These are phyloP conservation scores for Penicillium desertorum DNA, from an alignment of 495 filamentous ascomycete genomes.

Conservation along the genomic window DNA sequence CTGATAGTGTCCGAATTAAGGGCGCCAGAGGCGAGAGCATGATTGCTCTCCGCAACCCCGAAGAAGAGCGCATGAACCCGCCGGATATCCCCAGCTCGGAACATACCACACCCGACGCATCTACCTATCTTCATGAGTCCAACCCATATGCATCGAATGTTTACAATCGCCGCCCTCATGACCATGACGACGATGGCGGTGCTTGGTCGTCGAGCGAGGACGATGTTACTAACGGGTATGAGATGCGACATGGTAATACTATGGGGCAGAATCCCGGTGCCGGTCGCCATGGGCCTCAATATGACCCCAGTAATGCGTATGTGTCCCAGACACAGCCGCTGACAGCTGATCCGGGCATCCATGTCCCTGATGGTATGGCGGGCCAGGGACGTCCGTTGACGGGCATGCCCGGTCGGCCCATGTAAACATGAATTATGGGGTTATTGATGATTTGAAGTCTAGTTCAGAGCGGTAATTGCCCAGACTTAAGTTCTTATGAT, in stretches of 20 bases:
- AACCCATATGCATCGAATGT: slow-evolving; percentile 30
- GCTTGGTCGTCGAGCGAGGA: slow-evolving; percentile 48
- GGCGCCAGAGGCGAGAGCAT: slow-evolving; percentile 26
- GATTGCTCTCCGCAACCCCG: slow-evolving; percentile 34
- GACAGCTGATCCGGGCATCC: slow-evolving; percentile 7
- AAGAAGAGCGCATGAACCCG: slow-evolving; percentile 32
- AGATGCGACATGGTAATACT: slow-evolving; percentile 44
- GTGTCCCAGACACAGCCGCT: slow-evolving; percentile 27
- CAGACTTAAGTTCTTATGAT: background rate
- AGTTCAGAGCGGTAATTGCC: slow-evolving; percentile 1
- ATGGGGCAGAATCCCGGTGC: slow-evolving; percentile 28
- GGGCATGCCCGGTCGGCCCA: slow-evolving; percentile 20
- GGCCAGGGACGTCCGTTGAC: slow-evolving; percentile 27
- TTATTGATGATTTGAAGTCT: slow-evolving; percentile 8
- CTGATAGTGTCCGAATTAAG: slow-evolving; percentile 16
- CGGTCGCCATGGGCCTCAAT: slow-evolving; percentile 23
- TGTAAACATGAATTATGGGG: slow-evolving; percentile 15
- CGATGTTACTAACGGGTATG: slow-evolving; percentile 38
- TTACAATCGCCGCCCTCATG: slow-evolving; percentile 33
- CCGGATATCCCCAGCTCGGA: slow-evolving; percentile 11
- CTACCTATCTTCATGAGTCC: slow-evolving; percentile 11
- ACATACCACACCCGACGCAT: slow-evolving; percentile 1
- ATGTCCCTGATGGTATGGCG: slow-evolving; percentile 14
- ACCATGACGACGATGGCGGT: slow-evolving; percentile 36
- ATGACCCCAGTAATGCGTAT: slow-evolving; percentile 39